These are phyloP conservation scores for Aspergillus proliferans DNA, from an alignment of 2,329 filamentous ascomycete species.

Conservation along the genomic window DNA sequence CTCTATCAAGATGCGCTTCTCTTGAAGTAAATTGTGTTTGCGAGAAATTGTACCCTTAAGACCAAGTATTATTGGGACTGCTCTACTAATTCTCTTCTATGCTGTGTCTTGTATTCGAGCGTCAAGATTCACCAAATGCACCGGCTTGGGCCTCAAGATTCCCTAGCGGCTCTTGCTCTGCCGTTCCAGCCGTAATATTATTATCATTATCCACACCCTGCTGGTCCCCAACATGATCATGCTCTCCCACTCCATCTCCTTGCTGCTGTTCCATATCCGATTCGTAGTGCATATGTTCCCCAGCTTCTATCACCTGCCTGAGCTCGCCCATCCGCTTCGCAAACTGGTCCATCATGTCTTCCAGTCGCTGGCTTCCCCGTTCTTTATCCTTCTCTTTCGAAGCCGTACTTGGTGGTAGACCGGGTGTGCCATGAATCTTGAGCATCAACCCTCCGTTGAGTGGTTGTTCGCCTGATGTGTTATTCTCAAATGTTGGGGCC, in stretches of 20 bases:
- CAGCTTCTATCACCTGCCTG: conserved; percentile 36
- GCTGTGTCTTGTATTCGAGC: too few species aligned
- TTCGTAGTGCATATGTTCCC: conserved; percentile 8
- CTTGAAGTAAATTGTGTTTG: too few species aligned
- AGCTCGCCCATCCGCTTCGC: conserved; percentile 40
- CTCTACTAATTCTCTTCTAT: too few species aligned
- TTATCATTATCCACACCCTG: not conserved
- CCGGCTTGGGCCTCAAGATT: too few species aligned
- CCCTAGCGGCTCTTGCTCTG: not conserved
- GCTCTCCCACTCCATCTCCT: not conserved
- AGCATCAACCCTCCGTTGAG: conserved; percentile 41
- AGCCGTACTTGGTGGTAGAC: conserved; percentile 16
- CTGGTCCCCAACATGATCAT: not conserved
- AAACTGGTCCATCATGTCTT: conserved; percentile 44
- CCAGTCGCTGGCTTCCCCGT: conserved; percentile 27
- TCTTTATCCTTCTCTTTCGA: conserved; percentile 19
- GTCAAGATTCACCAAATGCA: too few species aligned
- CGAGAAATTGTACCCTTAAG: too few species aligned
- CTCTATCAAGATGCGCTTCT: too few species aligned
- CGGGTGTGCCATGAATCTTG: conserved; percentile 38
- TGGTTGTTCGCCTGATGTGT: conserved; percentile 37
- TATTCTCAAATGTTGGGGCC: conserved; percentile 59
- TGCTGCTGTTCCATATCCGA: not conserved
- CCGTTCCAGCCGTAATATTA: not conserved
- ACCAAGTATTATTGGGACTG: too few species aligned